Evolutionary conservation across 2,329 filamentous ascomycete genomes (phyloP), one percentile per base, ranked within the genome.

Genomic region (Fusarium sp.): DNA sequence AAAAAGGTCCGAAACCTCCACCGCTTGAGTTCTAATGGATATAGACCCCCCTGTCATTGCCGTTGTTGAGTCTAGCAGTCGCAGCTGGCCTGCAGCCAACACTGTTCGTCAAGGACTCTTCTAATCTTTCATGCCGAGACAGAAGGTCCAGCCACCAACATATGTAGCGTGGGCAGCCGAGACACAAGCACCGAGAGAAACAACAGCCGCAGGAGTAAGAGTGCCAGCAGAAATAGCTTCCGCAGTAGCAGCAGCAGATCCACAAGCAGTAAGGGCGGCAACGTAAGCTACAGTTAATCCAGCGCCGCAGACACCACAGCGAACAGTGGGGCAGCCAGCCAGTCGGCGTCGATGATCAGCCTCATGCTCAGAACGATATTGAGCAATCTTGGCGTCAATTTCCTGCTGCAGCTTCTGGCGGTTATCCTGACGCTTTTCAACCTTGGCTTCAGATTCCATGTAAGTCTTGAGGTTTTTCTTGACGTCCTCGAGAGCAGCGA

Each of bases 261-360:
- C 63, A 19, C 63, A 66, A 21, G 6, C 35, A 30, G 58, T 50
- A 15, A 66, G 35, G 4, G 38, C 63, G 42, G 59, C 43, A 43
- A 50, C 58, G 19, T 62, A 62, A 32, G 58, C 42, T 1, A 44
- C 21, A 16, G 37, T 63, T 15, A 66, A 28, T 8, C 58, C 59
- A n/a, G 50, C 28, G 9, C 19, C 50, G 35, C 59, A 66, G 42
- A 63, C 50, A n/a, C 25, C 32, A 43, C 63, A 66, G 35, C 59
- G 63, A 23, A 13, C 11, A 19, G 19, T 10, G 4, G 32, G 32
- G 9, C 58, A 66, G n/a, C 49, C 63, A 43, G 37, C 28, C 11
- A 66, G 58, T 18, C 49, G 25, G 6, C 56, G 58, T 50, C 63
- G 3, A 23, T 62, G 63, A 21, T 66, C 58, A 9, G 9, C n/a